Evolutionary conservation across 129 eudicot genomes (phyloP).

Genomic region (Arctium minus): DNA sequence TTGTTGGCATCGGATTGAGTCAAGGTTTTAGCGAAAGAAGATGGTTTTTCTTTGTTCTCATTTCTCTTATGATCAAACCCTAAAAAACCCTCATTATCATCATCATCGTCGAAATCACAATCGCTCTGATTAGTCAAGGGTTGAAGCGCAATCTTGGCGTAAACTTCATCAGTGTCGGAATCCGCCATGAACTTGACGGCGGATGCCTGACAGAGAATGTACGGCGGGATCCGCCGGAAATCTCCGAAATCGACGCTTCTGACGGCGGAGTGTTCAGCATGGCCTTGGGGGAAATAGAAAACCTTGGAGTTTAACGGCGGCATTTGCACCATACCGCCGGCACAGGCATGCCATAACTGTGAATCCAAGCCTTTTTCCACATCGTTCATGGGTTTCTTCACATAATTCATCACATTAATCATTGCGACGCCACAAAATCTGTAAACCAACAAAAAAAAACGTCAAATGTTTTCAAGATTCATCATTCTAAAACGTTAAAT

Average conservation of each 20-base stretch:
- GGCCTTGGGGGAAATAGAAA: slow-evolving; percentile 90
- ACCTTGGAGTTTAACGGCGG: slow-evolving; percentile 67
- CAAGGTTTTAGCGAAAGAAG: slow-evolving; percentile 71
- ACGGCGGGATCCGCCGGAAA: slow-evolving; percentile 44
- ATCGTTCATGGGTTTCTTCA: slow-evolving; percentile 54
- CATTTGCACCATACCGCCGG: slow-evolving; percentile 87
- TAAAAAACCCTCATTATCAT: slow-evolving; percentile 30
- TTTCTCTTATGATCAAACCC: slow-evolving; percentile 33
- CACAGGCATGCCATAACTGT: slow-evolving; percentile 94
- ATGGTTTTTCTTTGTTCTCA: slow-evolving; percentile 48
- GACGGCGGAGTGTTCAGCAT: slow-evolving; percentile 55
- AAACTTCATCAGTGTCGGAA: slow-evolving; percentile 72
- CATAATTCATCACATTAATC: slow-evolving; percentile 54
- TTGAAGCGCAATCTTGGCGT: slow-evolving; percentile 50
- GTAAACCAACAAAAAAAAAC: background rate
- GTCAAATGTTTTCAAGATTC: background rate
- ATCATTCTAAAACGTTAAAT: background rate
- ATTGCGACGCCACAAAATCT: slow-evolving; percentile 22
- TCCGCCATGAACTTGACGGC: slow-evolving; percentile 63
- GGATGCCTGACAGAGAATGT: slow-evolving; percentile 46
- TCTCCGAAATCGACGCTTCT: slow-evolving; percentile 36
- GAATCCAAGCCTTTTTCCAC: slow-evolving; percentile 65
- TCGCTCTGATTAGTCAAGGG: slow-evolving; percentile 37
- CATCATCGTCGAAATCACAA: slow-evolving; percentile 28
- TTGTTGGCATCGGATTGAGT: slow-evolving; percentile 92